These are phyloP conservation scores for Paraglomus brasilianum DNA, from an alignment of 192 early-diverging fungal species.

Conservation along the genomic window DNA sequence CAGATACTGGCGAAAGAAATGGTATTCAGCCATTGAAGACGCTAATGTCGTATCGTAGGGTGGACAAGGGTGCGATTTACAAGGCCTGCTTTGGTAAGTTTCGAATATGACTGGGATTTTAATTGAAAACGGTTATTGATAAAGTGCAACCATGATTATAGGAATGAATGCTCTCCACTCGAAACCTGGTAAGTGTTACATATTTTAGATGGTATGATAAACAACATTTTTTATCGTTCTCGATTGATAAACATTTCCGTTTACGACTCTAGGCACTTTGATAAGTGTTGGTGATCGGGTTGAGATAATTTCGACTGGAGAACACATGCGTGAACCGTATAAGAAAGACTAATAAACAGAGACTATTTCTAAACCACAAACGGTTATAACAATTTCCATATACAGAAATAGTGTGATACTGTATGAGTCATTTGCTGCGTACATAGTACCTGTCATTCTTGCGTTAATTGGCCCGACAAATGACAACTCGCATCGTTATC, in stretches of 20 bases:
- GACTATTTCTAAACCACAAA: too few relatives aligned
- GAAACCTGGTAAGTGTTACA: not conserved
- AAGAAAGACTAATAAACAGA: not conserved
- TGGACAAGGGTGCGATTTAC: conserved; percentile 49
- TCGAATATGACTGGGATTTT: not conserved
- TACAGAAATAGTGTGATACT: too few relatives aligned
- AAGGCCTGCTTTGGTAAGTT: conserved; percentile 44
- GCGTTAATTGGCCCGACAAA: too few relatives aligned
- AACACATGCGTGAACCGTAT: conserved; percentile 7
- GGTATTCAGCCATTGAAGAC: conserved; percentile 54
- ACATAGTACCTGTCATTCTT: too few relatives aligned
- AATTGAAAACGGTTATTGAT: too few relatives aligned
- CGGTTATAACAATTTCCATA: too few relatives aligned
- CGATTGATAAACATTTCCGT: not conserved
- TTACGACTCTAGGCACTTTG: not conserved
- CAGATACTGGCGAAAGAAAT: conserved; percentile 48
- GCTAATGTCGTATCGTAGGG: conserved; percentile 52
- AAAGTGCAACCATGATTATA: not conserved
- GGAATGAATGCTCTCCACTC: conserved; percentile 28
- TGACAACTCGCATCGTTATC: too few relatives aligned
- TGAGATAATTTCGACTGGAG: conserved; percentile 7
- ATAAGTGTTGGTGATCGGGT: conserved; percentile 11
- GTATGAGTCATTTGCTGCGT: too few relatives aligned
- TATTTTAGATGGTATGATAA: not conserved
- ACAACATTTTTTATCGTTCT: not conserved